phyloP scores from a whole-genome alignment of 495 filamentous ascomycete species.

The Neurospora africana region DNA sequence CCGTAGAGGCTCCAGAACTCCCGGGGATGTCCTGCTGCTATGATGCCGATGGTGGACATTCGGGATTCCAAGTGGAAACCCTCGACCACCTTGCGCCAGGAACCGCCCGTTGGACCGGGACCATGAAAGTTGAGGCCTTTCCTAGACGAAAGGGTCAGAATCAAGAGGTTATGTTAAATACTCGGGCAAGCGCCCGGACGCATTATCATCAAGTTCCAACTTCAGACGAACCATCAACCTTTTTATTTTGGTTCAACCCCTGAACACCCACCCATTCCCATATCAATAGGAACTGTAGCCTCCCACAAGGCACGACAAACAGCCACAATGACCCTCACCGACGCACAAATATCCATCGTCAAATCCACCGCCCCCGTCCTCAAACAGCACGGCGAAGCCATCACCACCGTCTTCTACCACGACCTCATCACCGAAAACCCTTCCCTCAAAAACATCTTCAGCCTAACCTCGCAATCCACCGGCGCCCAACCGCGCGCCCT shows the following conservation, averaged over 20 bases:
- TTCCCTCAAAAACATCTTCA: conserved; percentile 56
- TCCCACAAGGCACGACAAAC: neutral
- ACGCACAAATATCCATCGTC: conserved; percentile 40
- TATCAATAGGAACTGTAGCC: neutral
- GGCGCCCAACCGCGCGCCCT: conserved; percentile 57
- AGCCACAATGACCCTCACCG: conserved; percentile 22
- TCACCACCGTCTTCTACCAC: conserved; percentile 59
- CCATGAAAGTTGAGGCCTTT: neutral
- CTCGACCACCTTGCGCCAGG: neutral
- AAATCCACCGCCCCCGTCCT: conserved; percentile 54
- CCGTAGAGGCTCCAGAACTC: neutral
- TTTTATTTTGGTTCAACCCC: neutral
- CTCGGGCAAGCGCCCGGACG: neutral
- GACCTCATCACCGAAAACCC: conserved; percentile 55
- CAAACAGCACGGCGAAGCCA: conserved; percentile 51
- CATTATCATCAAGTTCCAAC: neutral
- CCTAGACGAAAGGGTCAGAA: neutral
- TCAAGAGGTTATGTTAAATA: conserved; percentile 3
- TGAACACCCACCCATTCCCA: neutral
- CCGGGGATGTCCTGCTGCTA: neutral
- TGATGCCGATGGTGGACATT: neutral
- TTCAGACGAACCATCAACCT: neutral
- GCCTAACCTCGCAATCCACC: conserved; percentile 50
- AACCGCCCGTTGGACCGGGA: neutral
- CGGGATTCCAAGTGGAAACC: neutral